Base-by-base conservation (phyloP, 306 rosid species). In the Fragaria nilgerrensis region DNA sequence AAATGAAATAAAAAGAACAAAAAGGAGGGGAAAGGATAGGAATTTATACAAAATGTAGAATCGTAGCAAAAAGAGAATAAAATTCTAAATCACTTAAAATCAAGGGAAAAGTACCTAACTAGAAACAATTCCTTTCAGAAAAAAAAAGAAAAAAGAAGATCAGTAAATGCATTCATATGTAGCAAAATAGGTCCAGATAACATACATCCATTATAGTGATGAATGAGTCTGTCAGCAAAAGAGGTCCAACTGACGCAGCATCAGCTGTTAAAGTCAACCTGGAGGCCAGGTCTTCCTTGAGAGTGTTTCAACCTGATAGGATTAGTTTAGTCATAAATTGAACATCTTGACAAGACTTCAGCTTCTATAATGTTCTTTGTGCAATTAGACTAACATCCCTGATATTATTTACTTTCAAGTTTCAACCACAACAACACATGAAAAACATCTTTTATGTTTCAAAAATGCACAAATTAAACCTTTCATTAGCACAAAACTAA, bases 171-270 rank as follows among this genome's bases (percentile, higher is more conserved):
- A 15, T 23, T 29, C 66, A 25, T 22, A 78, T 70, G 81, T 17
- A 61, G 50, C 65, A 65, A 67, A 73, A 61, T 29, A 63, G 61
- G 52, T 73, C 76, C 77, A 75, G 88, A 82, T 68, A 81, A 78
- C 97, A 78, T 95, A 95, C 99, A 88, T 95, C 99, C 91, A 95
- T 92, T 83, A 95, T 81, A 59, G 99, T 95, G 78, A 95, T 90
- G 76, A 81, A 87, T 14, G 97, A 87, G 79, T 92, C 97, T 71
- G 99, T 80, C 81, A 95, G 91, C 81, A 92, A 86, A 79, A 93
- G 92, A 20, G 96, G 84, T 84, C 96, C 99, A 76, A 95, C 89
- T 49, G 96, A 84, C 81, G 93, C 92, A 85, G 88, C 88, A 83
- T 88, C 97, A 20, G 92, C 92, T 66, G 96, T 92, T 87, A 95